Conservation (phyloP, 2,329 filamentous ascomycete genomes). For the Cladosporium oxysporum region DNA sequence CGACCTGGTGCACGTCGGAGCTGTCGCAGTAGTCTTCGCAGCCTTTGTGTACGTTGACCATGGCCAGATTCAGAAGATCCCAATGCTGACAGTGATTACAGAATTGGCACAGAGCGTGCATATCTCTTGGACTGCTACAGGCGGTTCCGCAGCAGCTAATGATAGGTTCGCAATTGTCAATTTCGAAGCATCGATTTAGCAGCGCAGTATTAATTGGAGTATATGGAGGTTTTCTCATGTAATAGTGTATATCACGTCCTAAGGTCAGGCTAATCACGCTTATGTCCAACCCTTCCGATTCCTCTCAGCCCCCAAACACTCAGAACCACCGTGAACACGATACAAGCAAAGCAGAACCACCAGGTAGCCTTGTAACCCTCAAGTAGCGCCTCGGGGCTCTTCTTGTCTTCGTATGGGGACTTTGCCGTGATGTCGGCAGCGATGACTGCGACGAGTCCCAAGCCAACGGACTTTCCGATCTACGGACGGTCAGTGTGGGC, state of each 20-base stretch:
- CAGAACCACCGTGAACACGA: slow-evolving; percentile 36
- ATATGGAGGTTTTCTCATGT: not conserved
- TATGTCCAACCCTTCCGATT: slow-evolving; percentile 48
- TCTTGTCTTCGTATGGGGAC: slow-evolving; percentile 32
- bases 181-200: too few species aligned
- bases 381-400: slow-evolving; percentile 40
- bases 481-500: slow-evolving; percentile 27
- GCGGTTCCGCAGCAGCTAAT: slow-evolving; percentile 16
- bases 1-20: slow-evolving; percentile 43
- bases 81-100: not conserved
- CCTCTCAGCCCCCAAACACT: slow-evolving; percentile 44
- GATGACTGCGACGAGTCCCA: slow-evolving; percentile 43
- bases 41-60: slow-evolving; percentile 39
- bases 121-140: slow-evolving; percentile 22
- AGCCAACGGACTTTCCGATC: slow-evolving; percentile 44
- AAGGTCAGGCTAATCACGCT: slow-evolving; percentile 26
- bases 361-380: slow-evolving; percentile 46
- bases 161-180: too few species aligned
- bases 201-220: too few species aligned
- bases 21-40: slow-evolving; percentile 40
- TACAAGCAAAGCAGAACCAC: slow-evolving; percentile 45
- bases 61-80: not conserved
- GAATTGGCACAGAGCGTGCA: slow-evolving; percentile 19
- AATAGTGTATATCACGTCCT: not conserved
- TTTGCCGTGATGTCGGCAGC: slow-evolving; percentile 33